Percentiles rank a stretch among this genome's conserved stretches.
phyloP scores from a whole-genome alignment of 805 yeast species.

The Kluyveromyces nonfermentans region DNA sequence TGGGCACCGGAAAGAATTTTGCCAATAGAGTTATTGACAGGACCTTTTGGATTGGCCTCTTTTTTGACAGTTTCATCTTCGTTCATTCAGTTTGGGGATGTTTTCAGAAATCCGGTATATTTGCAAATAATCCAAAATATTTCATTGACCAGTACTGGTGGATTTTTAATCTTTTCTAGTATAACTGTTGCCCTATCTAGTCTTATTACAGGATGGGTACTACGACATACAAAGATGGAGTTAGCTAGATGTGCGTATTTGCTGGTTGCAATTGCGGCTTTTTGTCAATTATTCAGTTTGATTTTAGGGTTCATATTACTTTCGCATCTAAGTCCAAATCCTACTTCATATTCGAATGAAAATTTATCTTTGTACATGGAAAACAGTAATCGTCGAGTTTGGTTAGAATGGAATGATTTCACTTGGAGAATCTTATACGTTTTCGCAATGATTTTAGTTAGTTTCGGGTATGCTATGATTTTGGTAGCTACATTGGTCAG shows the following conservation, averaged over 20 bases:
- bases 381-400: not conserved
- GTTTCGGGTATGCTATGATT: constrained; percentile 45
- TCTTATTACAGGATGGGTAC: constrained; percentile 41
- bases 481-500: constrained; percentile 51
- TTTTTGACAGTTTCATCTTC: constrained; percentile 38
- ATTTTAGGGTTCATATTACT: constrained; percentile 12
- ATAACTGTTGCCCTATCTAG: constrained; percentile 46
- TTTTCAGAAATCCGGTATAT: constrained; percentile 53
- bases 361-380: too few relatives aligned
- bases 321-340: constrained; percentile 14
- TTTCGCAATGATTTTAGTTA: constrained; percentile 28
- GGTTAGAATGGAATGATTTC: constrained; percentile 11
- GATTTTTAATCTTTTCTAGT: constrained; percentile 47
- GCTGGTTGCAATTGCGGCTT: constrained; percentile 15
- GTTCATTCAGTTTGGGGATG: constrained; percentile 36
- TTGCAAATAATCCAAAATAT: constrained; percentile 43
- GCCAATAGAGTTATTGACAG: constrained; percentile 44
- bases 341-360: not conserved
- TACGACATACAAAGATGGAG: constrained; percentile 28
- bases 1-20: constrained; percentile 45
- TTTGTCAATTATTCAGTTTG: constrained; percentile 18
- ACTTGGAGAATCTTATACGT: constrained; percentile 27
- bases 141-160: constrained; percentile 45
- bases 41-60: constrained; percentile 47
- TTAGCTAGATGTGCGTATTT: constrained; percentile 24